These are phyloP conservation scores for Oryza glaberrima DNA, from an alignment of 176 grass and related monocot species.

Conservation along the genomic window DNA sequence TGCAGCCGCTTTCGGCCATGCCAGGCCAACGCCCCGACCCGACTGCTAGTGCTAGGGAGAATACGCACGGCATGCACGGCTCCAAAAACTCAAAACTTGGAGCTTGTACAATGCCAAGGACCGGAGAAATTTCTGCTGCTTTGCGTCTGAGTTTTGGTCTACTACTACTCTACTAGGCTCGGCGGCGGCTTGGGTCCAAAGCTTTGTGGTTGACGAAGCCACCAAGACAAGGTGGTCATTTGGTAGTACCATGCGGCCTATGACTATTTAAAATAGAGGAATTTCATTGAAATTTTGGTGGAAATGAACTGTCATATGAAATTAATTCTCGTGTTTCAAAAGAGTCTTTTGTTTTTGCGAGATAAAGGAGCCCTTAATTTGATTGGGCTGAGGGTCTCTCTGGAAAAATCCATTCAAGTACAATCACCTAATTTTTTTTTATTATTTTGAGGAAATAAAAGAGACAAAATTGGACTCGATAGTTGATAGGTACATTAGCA, in stretches of 20 bases:
- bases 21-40: slow-evolving; percentile 24
- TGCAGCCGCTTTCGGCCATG: slow-evolving; percentile 48
- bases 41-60: slow-evolving; percentile 26
- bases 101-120: slow-evolving; percentile 1
- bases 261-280: too few species aligned
- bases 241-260: not conserved
- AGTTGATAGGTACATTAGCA: not conserved
- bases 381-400: not conserved
- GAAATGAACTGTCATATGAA: too few species aligned
- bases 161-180: not conserved
- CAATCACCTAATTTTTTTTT: not conserved
- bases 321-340: too few species aligned
- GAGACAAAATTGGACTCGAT: not conserved
- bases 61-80: not conserved
- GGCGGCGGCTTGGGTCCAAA: not conserved
- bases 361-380: not conserved
- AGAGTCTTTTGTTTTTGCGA: too few species aligned
- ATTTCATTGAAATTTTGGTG: too few species aligned
- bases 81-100: slow-evolving; percentile 2
- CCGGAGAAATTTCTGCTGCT: not conserved
- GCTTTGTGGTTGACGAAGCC: not conserved
- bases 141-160: not conserved
- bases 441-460: slow-evolving; percentile 3
- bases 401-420: not conserved
- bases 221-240: not conserved